Base-by-base conservation (phyloP, 441 rosid species). In the Corymbia citriodora region DNA sequence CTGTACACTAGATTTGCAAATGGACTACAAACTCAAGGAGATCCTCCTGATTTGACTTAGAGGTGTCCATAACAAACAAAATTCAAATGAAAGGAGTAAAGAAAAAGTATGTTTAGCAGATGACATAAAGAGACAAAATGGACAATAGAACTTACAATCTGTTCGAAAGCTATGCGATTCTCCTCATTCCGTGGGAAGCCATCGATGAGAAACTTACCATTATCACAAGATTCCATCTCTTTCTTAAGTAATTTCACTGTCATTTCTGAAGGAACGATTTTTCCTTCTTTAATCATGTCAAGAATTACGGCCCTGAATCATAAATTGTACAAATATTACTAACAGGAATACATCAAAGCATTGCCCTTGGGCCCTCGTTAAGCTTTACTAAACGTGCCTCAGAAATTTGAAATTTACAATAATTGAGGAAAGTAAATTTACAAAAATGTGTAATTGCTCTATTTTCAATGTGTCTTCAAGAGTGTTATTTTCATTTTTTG, bases 131-230 rank as follows among this genome's bases (percentile, higher is more conserved):
- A 89, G 61, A 79, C 70, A n/a, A 31, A 49, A 68, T 21, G 31
- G 89, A 88, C 61, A 88, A 87, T 31, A 61, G 13, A 90, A 93
- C 97, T 95, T 92, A 96, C 98, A 45, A 95, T 93, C 88, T 85
- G 92, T 91, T 95, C 96, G 93, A 96, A 96, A 27, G 97, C 95
- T 92, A 89, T 91, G 88, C 97, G 97, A 87, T 96, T 96, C 93
- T 96, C 98, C 92, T 96, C 96, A 86, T 93, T 95, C 83, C 97
- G 93, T 33, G 97, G 98, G 88, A 96, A 96, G 17, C 98, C 98
- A 94, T 96, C 98, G 68, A 96, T 96, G 91, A 96, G 97, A 92
- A 96, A 95, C 93, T 94, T 96, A 89, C 89, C 31, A 85, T 89
- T 93, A 50, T 92, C 92, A 91, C 94, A 93, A 79, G 93, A 94